A percentile compares a stretch with the other conserved stretches of the same genome.
These are phyloP conservation scores for Paecilomyces dactylethromorphus DNA, from an alignment of 2,329 filamentous ascomycete species.

Conservation along the genomic window DNA sequence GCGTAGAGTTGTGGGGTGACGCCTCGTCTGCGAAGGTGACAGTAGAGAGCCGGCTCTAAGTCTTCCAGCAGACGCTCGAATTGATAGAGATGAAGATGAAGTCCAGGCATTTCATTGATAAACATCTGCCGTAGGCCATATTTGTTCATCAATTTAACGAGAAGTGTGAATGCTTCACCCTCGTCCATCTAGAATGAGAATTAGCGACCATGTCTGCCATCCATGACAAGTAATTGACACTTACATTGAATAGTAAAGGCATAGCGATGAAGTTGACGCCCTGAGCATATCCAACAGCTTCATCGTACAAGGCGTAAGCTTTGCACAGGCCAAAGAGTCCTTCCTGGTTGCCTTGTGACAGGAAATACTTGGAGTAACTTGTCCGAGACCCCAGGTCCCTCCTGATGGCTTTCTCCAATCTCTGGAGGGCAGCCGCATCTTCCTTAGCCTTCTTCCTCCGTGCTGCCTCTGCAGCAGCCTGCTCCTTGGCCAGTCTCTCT, in stretches of 20 bases:
- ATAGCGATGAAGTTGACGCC: constrained; percentile 99
- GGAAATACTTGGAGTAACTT: constrained; percentile 93
- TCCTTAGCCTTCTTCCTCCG: constrained; percentile 74
- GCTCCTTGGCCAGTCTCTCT: constrained; percentile 60
- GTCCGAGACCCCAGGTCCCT: constrained; percentile 87
- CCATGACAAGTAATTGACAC: constrained; percentile 20
- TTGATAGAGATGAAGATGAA: constrained; percentile 89
- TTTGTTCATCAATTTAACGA: constrained; percentile 93
- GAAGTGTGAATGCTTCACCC: constrained; percentile 89
- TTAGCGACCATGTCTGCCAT: constrained; percentile 10
- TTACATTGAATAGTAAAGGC: constrained; percentile 88
- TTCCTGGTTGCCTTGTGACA: constrained; percentile 85
- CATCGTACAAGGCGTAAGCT: constrained; percentile 92
- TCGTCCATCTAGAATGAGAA: constrained; percentile 68
- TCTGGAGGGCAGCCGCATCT: constrained; percentile 65
- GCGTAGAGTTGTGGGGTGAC: constrained; percentile 92
- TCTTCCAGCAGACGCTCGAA: constrained; percentile 94
- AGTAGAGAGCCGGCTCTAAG: constrained; percentile 87
- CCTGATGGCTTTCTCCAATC: constrained; percentile 85
- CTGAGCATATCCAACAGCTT: constrained; percentile 91
- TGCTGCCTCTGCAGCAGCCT: constrained; percentile 58
- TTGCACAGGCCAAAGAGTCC: constrained; percentile 94
- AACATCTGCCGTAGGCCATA: constrained; percentile 91
- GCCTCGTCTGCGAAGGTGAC: constrained; percentile 79
- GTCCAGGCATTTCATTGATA: constrained; percentile 88